Evolutionary conservation across 805 yeast genomes (phyloP).

Genomic region (Candida germanica): DNA sequence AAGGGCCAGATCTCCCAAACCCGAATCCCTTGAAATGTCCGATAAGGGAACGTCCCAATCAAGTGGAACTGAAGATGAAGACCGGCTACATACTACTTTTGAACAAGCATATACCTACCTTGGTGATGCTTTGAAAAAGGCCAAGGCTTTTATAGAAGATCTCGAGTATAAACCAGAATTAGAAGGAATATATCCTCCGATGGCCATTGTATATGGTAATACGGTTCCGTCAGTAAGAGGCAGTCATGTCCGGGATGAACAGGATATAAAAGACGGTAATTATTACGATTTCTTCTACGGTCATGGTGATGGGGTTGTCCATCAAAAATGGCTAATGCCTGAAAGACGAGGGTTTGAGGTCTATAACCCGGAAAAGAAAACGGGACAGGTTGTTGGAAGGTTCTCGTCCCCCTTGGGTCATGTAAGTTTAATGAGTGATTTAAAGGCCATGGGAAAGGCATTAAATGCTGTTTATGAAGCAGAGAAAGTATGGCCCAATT

Average conservation of each 20-base stretch:
- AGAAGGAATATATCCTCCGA: constrained; percentile 64
- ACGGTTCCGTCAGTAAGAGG: constrained; percentile 84
- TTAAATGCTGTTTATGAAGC: constrained; percentile 58
- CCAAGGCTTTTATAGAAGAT: constrained; percentile 56
- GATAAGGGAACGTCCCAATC: background rate
- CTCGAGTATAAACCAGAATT: constrained; percentile 52
- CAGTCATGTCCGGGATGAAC: constrained; percentile 56
- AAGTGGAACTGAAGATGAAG: constrained; percentile 8
- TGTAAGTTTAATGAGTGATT: constrained; percentile 73
- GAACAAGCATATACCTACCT: constrained; percentile 67
- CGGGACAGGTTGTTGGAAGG: constrained; percentile 61
- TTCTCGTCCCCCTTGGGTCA: constrained; percentile 69
- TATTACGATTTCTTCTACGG: constrained; percentile 80
- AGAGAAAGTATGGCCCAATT: constrained; percentile 44
- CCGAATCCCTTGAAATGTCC: constrained; percentile 4
- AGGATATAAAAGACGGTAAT: constrained; percentile 67
- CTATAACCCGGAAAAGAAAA: constrained; percentile 26
- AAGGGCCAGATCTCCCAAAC: constrained; percentile 11
- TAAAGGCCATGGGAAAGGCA: constrained; percentile 69
- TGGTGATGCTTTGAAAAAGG: constrained; percentile 53
- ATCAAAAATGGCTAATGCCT: constrained; percentile 80
- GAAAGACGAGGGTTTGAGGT: constrained; percentile 58
- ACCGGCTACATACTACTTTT: constrained; percentile 32
- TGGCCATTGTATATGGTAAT: constrained; percentile 79
- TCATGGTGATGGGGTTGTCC: constrained; percentile 92